A percentile compares a stretch with the other conserved stretches of the same genome.
These are phyloP conservation scores for Kingdonia uniflora DNA, from an alignment of 164 flowering plant genomes.

Conservation along the genomic window DNA sequence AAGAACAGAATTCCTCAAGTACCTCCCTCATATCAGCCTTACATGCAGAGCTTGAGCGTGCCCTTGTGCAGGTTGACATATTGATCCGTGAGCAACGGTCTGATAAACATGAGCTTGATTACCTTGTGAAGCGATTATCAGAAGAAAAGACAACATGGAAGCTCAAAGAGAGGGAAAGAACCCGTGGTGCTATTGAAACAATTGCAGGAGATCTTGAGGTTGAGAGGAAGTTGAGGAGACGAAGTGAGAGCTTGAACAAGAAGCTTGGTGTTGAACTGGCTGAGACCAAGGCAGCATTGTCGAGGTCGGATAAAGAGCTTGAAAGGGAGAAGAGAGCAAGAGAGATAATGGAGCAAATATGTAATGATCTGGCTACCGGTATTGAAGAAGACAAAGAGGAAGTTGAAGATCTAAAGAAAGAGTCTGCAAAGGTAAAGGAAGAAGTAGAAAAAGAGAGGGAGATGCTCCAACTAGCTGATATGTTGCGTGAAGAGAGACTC, in stretches of 20 bases:
- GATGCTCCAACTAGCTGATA: slow-evolving; percentile 80
- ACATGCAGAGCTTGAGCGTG: slow-evolving; percentile 83
- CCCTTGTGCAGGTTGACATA: slow-evolving; percentile 61
- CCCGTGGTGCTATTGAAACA: slow-evolving; percentile 61
- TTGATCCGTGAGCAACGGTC: slow-evolving; percentile 62
- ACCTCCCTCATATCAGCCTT: slow-evolving; percentile 75
- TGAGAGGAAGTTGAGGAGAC: slow-evolving; percentile 71
- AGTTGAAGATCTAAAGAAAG: slow-evolving; percentile 56
- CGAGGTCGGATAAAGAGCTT: slow-evolving; percentile 53
- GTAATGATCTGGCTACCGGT: slow-evolving; percentile 62
- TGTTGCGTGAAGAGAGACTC: slow-evolving; percentile 65
- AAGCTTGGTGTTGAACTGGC: slow-evolving; percentile 75
- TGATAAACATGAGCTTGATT: slow-evolving; percentile 44
- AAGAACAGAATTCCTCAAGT: slow-evolving; percentile 65
- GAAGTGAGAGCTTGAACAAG: slow-evolving; percentile 75
- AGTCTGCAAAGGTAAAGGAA: slow-evolving; percentile 42
- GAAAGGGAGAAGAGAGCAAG: slow-evolving; percentile 72
- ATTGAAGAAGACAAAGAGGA: slow-evolving; percentile 61
- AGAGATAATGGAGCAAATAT: slow-evolving; percentile 53
- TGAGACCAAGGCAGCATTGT: slow-evolving; percentile 46
- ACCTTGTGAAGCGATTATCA: slow-evolving; percentile 59
- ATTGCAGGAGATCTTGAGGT: slow-evolving; percentile 66
- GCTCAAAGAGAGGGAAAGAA: slow-evolving; percentile 47
- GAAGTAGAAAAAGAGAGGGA: slow-evolving; percentile 81
- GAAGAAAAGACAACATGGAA: slow-evolving; percentile 85